Evolutionary conservation across 2,329 filamentous ascomycete species (phyloP), one percentile per base, ranked within the genome.

Genomic region (Cylindrodendrum hubeiense): DNA sequence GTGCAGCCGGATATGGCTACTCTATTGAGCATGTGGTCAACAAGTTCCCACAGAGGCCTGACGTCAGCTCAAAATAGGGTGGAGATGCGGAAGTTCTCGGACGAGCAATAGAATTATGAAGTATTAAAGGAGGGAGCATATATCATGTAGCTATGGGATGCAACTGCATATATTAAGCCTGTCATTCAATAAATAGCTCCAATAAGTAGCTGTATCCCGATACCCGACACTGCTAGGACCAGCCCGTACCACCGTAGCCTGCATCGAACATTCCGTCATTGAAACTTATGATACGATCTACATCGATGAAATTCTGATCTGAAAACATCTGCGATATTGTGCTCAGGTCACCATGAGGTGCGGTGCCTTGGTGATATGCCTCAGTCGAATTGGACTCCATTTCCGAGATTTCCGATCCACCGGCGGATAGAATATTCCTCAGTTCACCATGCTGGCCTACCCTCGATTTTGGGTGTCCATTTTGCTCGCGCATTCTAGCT

Each of bases 1-100:
- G 50, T n/a, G 50, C 50, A 1, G 50, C 50, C 3, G 50, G 50
- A 39, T 52, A 52, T n/a, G 50, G 50, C 5, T 52, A 52, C 12
- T 37, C 30, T 4, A 52, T 52, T n/a, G 50, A 34, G 34, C 50
- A 52, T 24, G 50, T 52, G 3, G 34, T 52, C 4, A 52, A 52
- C 34, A 52, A 52, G 6, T 52, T 52, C 19, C 30, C 50, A 3
- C 22, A 52, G 6, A 34, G 34, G 19, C 50, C 50, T n/a, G 50
- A 52, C 8, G 44, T 49, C 44, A 49, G 44, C 44, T 49, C 26
- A 13, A 49, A 30, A 28, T 49, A 49, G n/a, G 10, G 15, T n/a
- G 12, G 4, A 13, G 9, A 22, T n/a, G 2, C 30, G 30, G 33
- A n/a, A n/a, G 6, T n/a, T 39, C 8, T 9, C 12, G 28, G 12